Conservation (phyloP, 169 alveolate species). For the Cyclospora cayetanensis region DNA sequence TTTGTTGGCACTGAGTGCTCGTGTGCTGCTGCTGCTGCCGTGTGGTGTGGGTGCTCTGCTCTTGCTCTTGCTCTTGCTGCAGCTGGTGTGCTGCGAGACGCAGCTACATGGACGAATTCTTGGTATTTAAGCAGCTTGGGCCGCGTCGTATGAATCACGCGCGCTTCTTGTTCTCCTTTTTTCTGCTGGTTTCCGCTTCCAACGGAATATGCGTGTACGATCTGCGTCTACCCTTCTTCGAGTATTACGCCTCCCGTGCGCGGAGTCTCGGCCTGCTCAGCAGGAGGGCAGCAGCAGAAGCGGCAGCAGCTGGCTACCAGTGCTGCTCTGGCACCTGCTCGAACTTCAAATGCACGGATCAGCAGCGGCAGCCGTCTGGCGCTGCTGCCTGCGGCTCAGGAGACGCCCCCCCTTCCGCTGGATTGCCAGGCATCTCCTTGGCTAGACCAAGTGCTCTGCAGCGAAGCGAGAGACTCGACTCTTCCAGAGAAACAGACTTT, state of each 20-base stretch:
- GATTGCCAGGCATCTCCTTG: no score
- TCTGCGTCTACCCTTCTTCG: constrained; percentile 20
- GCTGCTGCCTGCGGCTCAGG: no score
- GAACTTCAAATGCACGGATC: constrained; percentile 32
- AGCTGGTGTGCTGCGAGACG: constrained; percentile 66
- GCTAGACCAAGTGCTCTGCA: no score
- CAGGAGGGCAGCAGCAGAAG: constrained; percentile 12
- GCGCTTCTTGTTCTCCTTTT: constrained; percentile 15
- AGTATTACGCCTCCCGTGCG: constrained; percentile 49
- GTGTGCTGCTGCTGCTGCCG: neutral
- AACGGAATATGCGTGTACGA: constrained; percentile 7
- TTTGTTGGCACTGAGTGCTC: no score
- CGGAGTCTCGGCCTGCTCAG: constrained; percentile 30
- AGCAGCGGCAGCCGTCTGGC: constrained; percentile 58
- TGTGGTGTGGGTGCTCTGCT: no score
- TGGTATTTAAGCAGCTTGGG: constrained; percentile 16
- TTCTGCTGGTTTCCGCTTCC: constrained; percentile 20
- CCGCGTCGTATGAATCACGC: constrained; percentile 55
- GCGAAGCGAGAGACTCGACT: no score
- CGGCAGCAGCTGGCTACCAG: constrained; percentile 43
- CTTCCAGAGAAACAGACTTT: no score
- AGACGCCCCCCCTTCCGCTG: no score
- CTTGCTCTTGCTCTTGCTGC: constrained; percentile 48
- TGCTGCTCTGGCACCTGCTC: constrained; percentile 54
- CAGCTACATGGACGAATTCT: constrained; percentile 55